Evolutionary conservation across 345 rosid genomes (phyloP), one percentile per base, ranked within the genome.

Genomic region (Viola odorata): DNA sequence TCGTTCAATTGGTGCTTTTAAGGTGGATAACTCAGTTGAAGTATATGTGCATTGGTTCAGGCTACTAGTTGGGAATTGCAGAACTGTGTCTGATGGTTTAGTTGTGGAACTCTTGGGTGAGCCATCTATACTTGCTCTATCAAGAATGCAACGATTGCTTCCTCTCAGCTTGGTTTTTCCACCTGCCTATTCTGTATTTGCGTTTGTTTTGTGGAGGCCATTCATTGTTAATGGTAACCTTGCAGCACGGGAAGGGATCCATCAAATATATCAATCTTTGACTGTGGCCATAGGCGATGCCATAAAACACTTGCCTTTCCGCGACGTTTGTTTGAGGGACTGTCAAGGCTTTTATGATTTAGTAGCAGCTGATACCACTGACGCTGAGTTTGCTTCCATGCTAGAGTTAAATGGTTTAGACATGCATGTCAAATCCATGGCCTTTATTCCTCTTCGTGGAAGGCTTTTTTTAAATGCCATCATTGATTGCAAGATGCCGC

Each of bases 121-220:
- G 73, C 89, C 91, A 62, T 84, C 88, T 17, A 67, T 88, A 39
- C 79, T 84, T 66, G 96, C 98, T 77, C 80, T 95, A 65, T 86
- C 91, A 45, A 88, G 96, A 79, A 95, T 91, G 96, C 99, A 95
- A 70, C 84, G 87, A 60, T 75, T 85, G 75, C 90, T 95, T 44
- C 96, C 98, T 53, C 76, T 91, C 57, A 70, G 77, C 63, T 85
- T 88, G 84, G 98, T 91, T 60, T 84, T 91, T 67, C 99, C 96
- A 48, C 98, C 99, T 15, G 91, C 98, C 15, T 91, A 81, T 73
- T 77, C 87, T 39, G 82, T 95, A 71, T 81, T 88, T 71, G 92
- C 96, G 12, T 84, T 86, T 73, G 82, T 91, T 56, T 61, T 78
- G 16, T 95, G 99, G 99, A 82, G 80, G 72, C 82, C 88, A 45